Evolutionary conservation across 176 grass and related monocot species (phyloP).

Genomic region (Paspalum notatum): DNA sequence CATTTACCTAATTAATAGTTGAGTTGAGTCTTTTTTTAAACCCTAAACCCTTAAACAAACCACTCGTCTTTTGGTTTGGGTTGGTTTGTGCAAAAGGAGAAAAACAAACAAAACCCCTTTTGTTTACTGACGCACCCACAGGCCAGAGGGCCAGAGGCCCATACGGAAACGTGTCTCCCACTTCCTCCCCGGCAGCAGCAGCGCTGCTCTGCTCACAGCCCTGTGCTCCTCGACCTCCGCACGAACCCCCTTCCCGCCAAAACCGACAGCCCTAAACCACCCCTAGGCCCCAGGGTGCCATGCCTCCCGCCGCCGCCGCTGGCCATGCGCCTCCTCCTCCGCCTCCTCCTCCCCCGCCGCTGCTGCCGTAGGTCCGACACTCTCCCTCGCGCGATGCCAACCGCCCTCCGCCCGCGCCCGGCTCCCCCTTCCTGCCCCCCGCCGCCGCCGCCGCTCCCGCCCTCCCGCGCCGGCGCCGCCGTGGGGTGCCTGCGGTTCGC

Average conservation of each 20-base stretch:
- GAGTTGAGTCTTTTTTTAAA: no score
- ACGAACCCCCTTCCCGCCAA: not conserved
- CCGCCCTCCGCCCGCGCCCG: not conserved
- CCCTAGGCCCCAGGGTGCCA: not conserved
- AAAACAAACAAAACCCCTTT: no score
- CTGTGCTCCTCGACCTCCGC: not conserved
- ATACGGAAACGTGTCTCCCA: not conserved
- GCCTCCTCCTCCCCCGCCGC: not conserved
- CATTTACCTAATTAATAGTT: no score
- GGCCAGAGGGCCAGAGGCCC: not conserved
- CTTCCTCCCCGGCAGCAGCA: not conserved
- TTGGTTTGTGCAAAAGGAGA: not conserved
- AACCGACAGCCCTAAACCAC: conserved; percentile 23
- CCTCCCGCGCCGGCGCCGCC: not conserved
- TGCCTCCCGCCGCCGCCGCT: conserved; percentile 5
- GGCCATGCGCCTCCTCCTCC: conserved; percentile 11
- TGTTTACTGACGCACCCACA: no score
- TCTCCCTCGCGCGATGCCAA: not conserved
- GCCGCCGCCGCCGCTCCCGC: not conserved
- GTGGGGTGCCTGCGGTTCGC: not conserved
- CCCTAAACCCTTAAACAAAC: no score
- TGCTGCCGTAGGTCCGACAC: not conserved
- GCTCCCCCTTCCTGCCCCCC: conserved; percentile 5
- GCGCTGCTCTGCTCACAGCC: not conserved
- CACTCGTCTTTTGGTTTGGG: no score